Base-by-base conservation (phyloP, 2,329 filamentous ascomycete genomes). In the Phyllosticta citribraziliensis region DNA sequence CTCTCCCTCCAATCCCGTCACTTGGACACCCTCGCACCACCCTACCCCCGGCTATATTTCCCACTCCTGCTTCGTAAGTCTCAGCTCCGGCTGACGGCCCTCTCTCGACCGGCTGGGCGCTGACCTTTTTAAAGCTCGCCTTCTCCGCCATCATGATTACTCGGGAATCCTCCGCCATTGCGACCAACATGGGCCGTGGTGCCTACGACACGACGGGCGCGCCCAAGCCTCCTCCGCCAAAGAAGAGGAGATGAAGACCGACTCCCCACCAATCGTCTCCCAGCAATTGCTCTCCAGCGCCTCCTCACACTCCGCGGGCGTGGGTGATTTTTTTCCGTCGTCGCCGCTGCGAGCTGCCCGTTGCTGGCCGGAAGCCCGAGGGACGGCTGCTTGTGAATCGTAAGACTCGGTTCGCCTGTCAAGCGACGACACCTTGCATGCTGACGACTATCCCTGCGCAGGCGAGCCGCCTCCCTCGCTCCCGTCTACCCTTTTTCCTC, bases 191-290 rank as follows among this genome's bases (percentile, higher is more conserved):
- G 77, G 76, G 76, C 62, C 76, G 77, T 65, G 77, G 77, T 63
- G 76, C 76, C 63, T 79, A 79, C 69, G 77, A 79, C 67, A 79
- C 76, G 27, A 79, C 76, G n/a, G 76, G 76, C 64, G 75, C 76
- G n/a, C 73, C 75, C 57, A 77, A 78, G 69, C 76, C 76, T 2
- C 72, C 72, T 52, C 74, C 72, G 57, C 72, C 75, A 53, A 74
- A 76, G 67, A 67, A 67, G 65, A 67, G 69, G 72, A 74, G 73
- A 69, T 63, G 55, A 63, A 27, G 52, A 56, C 25, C 52, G 40
- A n/a, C 14, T 47, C 40, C 9, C 53, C 35, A 54, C 11, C 50
- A 25, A 22, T 24, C 25, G 27, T 22, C 52, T 30, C 19, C 8
- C 55, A 51, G 22, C 40, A 51, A 30, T 22, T 55, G 58, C 58